Conservation (phyloP, 495 filamentous ascomycete genomes). For the Lophiotrema nucula region DNA sequence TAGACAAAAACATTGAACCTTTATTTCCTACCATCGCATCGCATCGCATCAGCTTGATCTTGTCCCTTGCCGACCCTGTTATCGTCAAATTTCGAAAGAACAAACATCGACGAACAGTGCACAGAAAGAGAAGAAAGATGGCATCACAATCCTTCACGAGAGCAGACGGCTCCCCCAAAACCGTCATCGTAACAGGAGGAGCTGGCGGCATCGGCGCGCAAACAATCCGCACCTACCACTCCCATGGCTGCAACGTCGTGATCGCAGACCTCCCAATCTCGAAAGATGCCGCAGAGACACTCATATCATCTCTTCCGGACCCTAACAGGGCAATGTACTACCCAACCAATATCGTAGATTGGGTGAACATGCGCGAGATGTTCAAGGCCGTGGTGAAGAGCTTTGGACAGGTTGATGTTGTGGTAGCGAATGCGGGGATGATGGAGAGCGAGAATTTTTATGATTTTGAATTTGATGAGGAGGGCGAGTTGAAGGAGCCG, state of each 20-base stretch:
- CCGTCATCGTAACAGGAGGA: slow-evolving; percentile 27
- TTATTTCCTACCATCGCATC: too few species aligned
- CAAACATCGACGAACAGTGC: too few species aligned
- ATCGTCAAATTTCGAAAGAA: too few species aligned
- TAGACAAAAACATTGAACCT: too few species aligned
- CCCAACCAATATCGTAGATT: slow-evolving; percentile 45
- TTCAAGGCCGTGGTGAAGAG: slow-evolving; percentile 44
- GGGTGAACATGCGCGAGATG: slow-evolving; percentile 43
- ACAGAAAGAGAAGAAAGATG: too few species aligned
- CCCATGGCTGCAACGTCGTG: slow-evolving; percentile 21
- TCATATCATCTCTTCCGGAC: slow-evolving; percentile 22
- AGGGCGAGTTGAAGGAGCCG: slow-evolving; percentile 47
- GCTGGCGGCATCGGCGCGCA: slow-evolving; percentile 28
- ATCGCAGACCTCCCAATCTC: slow-evolving; percentile 26
- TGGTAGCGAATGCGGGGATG: slow-evolving; percentile 53
- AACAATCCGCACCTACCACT: slow-evolving; percentile 23
- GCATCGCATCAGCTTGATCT: too few species aligned
- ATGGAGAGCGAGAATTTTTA: slow-evolving; percentile 44
- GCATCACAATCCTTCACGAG: not conserved
- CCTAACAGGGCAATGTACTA: slow-evolving; percentile 34
- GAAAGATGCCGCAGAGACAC: slow-evolving; percentile 4
- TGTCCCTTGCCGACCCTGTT: too few species aligned
- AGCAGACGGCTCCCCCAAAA: slow-evolving; percentile 20
- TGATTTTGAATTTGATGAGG: slow-evolving; percentile 43
- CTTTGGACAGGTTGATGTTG: slow-evolving; percentile 51